Percentiles rank a stretch among this genome's conserved stretches.
These are phyloP conservation scores for Ajuga chamaepitys DNA, from an alignment of 257 asterid genomes.

Conservation along the genomic window DNA sequence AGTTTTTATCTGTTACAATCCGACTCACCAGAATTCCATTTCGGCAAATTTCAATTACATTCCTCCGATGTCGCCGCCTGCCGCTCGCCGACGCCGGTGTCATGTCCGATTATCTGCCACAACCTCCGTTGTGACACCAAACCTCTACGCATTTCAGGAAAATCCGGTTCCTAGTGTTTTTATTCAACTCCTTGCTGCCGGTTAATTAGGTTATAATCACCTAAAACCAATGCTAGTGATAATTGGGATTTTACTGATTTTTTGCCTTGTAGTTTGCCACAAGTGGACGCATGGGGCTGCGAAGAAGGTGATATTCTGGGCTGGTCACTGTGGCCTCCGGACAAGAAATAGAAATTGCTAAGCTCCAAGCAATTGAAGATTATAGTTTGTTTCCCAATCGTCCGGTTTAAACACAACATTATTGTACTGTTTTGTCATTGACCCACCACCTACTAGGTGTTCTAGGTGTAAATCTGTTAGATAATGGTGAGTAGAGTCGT, in stretches of 20 bases:
- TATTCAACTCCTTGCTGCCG: slow-evolving; percentile 39
- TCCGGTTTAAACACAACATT: slow-evolving; percentile 25
- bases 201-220: slow-evolving; percentile 20
- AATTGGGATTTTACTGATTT: slow-evolving; percentile 35
- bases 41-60: slow-evolving; percentile 19
- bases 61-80: slow-evolving; percentile 19
- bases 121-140: background rate
- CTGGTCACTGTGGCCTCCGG: slow-evolving; percentile 33
- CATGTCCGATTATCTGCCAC: too few relatives aligned
- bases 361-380: slow-evolving; percentile 28
- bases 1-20: slow-evolving; percentile 15
- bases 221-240: slow-evolving; percentile 34
- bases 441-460: slow-evolving; percentile 52
- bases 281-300: slow-evolving; percentile 50
- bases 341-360: slow-evolving; percentile 32
- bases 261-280: slow-evolving; percentile 34
- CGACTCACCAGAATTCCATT: slow-evolving; percentile 25
- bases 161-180: slow-evolving; percentile 30
- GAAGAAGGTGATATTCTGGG: slow-evolving; percentile 46
- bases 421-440: slow-evolving; percentile 42
- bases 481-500: slow-evolving; percentile 41
- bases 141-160: slow-evolving; percentile 44
- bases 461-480: slow-evolving; percentile 47
- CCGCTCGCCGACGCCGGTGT: slow-evolving; percentile 4
- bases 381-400: slow-evolving; percentile 20